Evolutionary conservation across 805 yeast species (phyloP), one percentile per base, ranked within the genome.

Genomic region (Spathaspora girioi): DNA sequence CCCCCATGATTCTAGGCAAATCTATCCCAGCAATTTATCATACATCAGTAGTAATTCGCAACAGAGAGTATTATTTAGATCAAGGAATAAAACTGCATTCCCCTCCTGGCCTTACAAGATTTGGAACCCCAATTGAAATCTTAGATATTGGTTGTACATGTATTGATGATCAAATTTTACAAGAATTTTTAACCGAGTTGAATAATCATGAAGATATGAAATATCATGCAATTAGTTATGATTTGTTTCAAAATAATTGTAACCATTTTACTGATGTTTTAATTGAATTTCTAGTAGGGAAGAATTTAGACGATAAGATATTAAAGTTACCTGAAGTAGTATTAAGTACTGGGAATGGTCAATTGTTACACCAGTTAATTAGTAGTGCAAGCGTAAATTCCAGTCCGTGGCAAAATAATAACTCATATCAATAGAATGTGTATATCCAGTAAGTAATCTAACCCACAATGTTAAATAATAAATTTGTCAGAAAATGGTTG

Each of bases 1-100:
- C 85, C 4, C 77, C 71, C 15, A 71, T 73, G 64, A 59, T 84
- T 8, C 63, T 84, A 1, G 89, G 89, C 5, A 59, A 65, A n/a
- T 59, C 63, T 7, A 61, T 82, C 8, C 87, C 84, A 27, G 90
- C 89, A 12, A 76, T 84, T 6, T 86, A 84, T 73, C 90, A 84
- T 62, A 84, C 89, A 0, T 75, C 82, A 1, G 78, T 83, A 1
- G 82, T 82, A 10, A 72, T 79, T 17, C 71, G 75, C 56, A 77
- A 73, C n/a, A 70, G 69, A 48, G 90, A 84, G 58, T 73, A 77
- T 55, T 84, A 76, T 59, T 82, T 80, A 48, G 87, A 85, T 51
- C 76, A 76, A 40, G 89, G 88, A 14, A 81, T 86, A 44, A 71
- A 69, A 35, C 56, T 67, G 11, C 55, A 55, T 3, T 51, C 59